Conservation (phyloP, 495 filamentous ascomycete genomes). For the Cetradonia linearis region DNA sequence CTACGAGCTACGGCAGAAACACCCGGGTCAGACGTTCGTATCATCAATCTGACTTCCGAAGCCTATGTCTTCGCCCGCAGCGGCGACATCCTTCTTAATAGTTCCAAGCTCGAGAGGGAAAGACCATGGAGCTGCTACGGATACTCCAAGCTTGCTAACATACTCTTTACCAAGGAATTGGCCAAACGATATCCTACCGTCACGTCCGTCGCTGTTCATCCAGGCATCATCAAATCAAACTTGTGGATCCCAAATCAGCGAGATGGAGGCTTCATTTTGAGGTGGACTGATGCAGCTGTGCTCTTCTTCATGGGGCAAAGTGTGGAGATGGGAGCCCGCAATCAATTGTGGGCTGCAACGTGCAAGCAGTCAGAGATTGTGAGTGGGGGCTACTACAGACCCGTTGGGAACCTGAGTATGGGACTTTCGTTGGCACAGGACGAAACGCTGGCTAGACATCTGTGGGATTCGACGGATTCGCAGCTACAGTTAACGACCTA, state of each 20-base stretch:
- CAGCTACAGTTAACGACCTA: too few relatives aligned
- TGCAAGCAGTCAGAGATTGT: conserved; percentile 32
- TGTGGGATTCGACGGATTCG: conserved; percentile 64
- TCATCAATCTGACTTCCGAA: conserved; percentile 38
- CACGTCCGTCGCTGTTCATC: conserved; percentile 50
- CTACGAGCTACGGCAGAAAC: conserved; percentile 41
- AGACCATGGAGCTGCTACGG: conserved; percentile 46
- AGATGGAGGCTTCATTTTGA: conserved; percentile 25
- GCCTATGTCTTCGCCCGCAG: conserved; percentile 32
- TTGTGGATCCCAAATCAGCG: conserved; percentile 34
- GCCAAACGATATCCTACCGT: conserved; percentile 48
- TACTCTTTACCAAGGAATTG: conserved; percentile 53
- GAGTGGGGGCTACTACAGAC: conserved; percentile 49
- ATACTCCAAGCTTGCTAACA: conserved; percentile 60
- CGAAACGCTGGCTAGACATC: conserved; percentile 36
- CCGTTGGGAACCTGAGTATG: conserved; percentile 37
- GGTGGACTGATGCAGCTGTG: conserved; percentile 20
- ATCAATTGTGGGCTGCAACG: conserved; percentile 46
- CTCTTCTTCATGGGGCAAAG: conserved; percentile 21
- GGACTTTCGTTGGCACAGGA: conserved; percentile 36
- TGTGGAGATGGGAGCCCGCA: conserved; percentile 41
- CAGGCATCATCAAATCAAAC: conserved; percentile 52
- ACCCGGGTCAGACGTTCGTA: conserved; percentile 33
- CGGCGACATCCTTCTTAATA: conserved; percentile 29
- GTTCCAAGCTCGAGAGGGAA: conserved; percentile 24